Evolutionary conservation across 768 basidiomycete genomes (phyloP), one percentile per base, ranked within the genome.

Genomic region (Pleurotus salmoneostramineus): DNA sequence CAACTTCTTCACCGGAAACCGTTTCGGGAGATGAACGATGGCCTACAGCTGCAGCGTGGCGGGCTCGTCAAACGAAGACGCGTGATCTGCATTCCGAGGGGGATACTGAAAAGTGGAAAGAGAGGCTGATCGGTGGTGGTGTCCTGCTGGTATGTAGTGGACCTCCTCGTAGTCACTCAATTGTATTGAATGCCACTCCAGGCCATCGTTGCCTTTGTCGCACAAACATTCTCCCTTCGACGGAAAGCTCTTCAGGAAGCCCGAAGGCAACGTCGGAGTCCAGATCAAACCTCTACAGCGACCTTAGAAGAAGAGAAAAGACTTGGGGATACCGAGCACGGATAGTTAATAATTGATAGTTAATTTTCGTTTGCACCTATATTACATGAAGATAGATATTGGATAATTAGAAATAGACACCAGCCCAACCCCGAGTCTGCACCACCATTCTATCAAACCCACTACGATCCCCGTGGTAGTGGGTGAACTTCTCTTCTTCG

Each of bases 71-170:
- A 64, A 59, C 47, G 42, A n/a, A 58, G 50, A 52, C 56, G 64
- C 36, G 33, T 67, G 71, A 58, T 58, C 73, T 63, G 71, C 69
- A 47, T 5, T 47, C 56, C 11, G 62, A 62, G 37, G 71, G 70
- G 56, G 64, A 72, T 27, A n/a, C 6, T 32, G 78, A 83, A 49
- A 71, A 77, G 15, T 75, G 76, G 77, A 80, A 79, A 63, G 85
- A 85, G 62, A 68, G 74, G 58, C 55, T 82, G 4, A 73, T 85
- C 17, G 65, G 85, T 40, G 57, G 71, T 1, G 72, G 80, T 14
- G 83, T 81, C 6, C 65, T 80, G n/a, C 46, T 79, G 61, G 83
- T 85, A n/a, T n/a, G n/a, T 60, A 59, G 79, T 54, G 14, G 15
- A n/a, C 7, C 35, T 32, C 21, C 3, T 10, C 50, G n/a, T 6